Evolutionary conservation across 176 grass and related monocot species (phyloP).

Genomic region (Aegilops bicornis): DNA sequence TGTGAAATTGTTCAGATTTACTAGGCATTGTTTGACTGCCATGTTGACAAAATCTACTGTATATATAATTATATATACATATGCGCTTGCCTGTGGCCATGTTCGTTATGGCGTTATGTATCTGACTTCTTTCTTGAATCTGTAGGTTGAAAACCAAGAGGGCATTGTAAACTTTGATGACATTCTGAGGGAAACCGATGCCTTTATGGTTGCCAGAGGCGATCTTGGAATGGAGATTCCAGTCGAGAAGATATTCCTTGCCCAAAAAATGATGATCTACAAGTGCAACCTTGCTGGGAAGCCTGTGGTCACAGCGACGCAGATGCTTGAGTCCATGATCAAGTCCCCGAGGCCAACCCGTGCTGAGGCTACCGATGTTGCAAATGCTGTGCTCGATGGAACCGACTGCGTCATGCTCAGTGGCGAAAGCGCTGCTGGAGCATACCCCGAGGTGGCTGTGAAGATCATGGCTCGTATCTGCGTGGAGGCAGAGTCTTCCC

Average conservation of each 20-base stretch:
- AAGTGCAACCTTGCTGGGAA: constrained; percentile 93
- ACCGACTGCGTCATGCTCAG: constrained; percentile 96
- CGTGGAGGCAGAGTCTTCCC: constrained; percentile 81
- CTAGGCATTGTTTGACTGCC: background rate
- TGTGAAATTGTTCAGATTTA: background rate
- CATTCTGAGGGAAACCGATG: constrained; percentile 87
- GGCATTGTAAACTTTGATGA: constrained; percentile 93
- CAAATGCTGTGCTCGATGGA: constrained; percentile 92
- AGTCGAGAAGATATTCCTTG: constrained; percentile 95
- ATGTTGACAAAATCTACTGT: constrained; percentile 5
- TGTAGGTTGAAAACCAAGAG: constrained; percentile 93
- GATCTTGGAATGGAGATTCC: constrained; percentile 98
- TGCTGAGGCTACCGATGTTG: constrained; percentile 91
- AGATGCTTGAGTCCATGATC: constrained; percentile 98
- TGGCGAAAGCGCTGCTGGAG: constrained; percentile 86
- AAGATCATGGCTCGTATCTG: constrained; percentile 97
- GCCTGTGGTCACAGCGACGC: constrained; percentile 88
- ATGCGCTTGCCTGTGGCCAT: background rate
- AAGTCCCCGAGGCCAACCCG: constrained; percentile 89
- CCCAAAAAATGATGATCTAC: constrained; percentile 98
- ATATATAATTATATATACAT: too few relatives aligned
- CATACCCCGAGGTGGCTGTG: constrained; percentile 87
- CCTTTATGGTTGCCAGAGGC: constrained; percentile 91
- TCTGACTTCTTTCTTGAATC: constrained; percentile 25
- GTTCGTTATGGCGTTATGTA: background rate